Base-by-base conservation (phyloP, 2,329 filamentous ascomycete species). In the Endocalyx cinctus region DNA sequence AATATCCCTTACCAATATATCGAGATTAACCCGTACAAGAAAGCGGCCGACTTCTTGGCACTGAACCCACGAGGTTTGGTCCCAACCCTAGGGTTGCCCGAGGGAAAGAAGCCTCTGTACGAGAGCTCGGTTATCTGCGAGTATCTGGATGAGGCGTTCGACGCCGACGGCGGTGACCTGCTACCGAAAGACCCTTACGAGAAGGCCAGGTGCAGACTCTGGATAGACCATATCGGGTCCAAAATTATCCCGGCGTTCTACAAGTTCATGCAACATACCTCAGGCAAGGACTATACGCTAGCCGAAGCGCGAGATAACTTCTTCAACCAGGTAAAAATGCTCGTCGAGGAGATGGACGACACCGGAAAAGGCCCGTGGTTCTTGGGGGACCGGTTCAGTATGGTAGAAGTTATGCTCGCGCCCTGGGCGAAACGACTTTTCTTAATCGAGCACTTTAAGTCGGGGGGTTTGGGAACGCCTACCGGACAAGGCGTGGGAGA, bases 11-110 rank as follows among this genome's bases (percentile, higher is more conserved):
- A 89, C 54, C 79, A 88, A 60, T 87, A 86, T 55, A 68, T 84
- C 43, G 81, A 86, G 64, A 80, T 87, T 38, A 87, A 88, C 57
- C 84, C 84, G 0, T 88, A 88, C 64, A 66, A 79, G 57, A 89
- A 89, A 51, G 77, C 76, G 1, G 59, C 73, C 4, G 77, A 73
- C 1, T 79, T 88, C 17, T 66, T 89, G 15, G 67, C 70, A 7
- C 66, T 89, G 42, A 90, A 90, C 51, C 84, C 84, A 0, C 74
- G 83, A 10, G 84, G 84, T 1, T 67, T 89, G 1, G 80, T 89
- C 2, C 86, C 85, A 0, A 87, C 84, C 0, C 66, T 89, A 1
- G 70, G 61, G 1, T 68, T 77, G 10, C 66, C 67, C 0, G 39
- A 52, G 8, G 30, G 44, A 55, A 15, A 31, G 30, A 79, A 77